Conservation (phyloP, 2,329 filamentous ascomycete genomes). For the Penicillium sp. region DNA sequence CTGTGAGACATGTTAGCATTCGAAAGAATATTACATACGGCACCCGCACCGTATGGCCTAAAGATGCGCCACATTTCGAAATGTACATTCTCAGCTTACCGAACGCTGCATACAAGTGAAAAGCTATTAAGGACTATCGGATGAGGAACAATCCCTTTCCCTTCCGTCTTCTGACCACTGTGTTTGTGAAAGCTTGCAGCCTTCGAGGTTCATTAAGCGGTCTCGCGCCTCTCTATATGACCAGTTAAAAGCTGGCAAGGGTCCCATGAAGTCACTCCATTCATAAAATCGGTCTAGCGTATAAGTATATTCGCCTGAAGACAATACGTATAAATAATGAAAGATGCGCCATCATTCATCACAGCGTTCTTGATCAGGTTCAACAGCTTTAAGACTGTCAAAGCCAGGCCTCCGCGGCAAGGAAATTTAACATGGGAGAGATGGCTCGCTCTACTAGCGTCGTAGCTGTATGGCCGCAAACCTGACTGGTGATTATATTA, state of each 20-base stretch:
- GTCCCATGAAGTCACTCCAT: too few species aligned
- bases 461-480: not conserved
- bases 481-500: not conserved
- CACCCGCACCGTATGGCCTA: too few species aligned
- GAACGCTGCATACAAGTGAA: not conserved
- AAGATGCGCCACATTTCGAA: not conserved
- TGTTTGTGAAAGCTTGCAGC: too few species aligned
- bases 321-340: too few species aligned
- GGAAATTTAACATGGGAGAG: not conserved
- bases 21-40: not conserved
- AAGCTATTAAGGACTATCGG: not conserved
- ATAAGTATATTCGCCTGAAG: too few species aligned
- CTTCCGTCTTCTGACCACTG: not conserved
- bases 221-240: too few species aligned
- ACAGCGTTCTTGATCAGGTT: not conserved
- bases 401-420: not conserved
- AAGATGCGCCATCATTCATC: too few species aligned
- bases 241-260: too few species aligned
- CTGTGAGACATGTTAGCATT: not conserved
- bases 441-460: not conserved
- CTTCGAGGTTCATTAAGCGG: too few species aligned
- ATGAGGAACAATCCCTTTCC: not conserved
- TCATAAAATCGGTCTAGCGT: too few species aligned
- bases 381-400: not conserved
- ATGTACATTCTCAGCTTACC: not conserved